Evolutionary conservation across 768 basidiomycete genomes (phyloP).

Genomic region (Leucogyrophana mollusca): DNA sequence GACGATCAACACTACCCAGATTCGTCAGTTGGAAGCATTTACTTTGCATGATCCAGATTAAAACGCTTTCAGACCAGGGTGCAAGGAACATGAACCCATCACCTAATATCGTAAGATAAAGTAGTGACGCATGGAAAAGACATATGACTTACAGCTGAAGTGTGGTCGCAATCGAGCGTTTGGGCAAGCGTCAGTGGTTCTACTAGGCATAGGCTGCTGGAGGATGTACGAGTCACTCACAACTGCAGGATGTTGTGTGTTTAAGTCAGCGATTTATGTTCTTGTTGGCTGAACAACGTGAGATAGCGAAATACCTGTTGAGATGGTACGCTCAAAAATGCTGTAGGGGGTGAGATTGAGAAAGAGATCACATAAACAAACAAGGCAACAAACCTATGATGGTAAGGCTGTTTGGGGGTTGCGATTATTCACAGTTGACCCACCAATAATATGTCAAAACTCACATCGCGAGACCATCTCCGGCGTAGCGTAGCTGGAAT

Average conservation of each 20-base stretch:
- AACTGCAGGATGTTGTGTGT: neutral
- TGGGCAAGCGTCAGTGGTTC: too few relatives aligned
- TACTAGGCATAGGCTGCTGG: too few relatives aligned
- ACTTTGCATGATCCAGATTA: constrained; percentile 1
- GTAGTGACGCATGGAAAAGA: too few relatives aligned
- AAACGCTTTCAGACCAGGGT: neutral
- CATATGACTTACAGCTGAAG: constrained; percentile 4
- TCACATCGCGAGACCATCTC: too few relatives aligned
- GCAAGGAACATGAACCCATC: neutral
- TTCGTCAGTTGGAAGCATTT: neutral
- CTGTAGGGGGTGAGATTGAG: too few relatives aligned
- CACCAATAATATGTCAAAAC: neutral
- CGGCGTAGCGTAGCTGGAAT: constrained; percentile 2
- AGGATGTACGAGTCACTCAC: too few relatives aligned
- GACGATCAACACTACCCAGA: neutral
- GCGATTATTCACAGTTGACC: neutral
- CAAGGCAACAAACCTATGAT: neutral
- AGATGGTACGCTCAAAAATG: too few relatives aligned
- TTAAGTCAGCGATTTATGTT: neutral
- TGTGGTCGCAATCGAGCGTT: too few relatives aligned
- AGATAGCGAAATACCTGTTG: neutral
- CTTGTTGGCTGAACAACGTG: neutral
- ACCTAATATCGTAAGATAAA: constrained; percentile 1
- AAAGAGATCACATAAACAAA: too few relatives aligned
- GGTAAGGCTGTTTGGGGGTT: neutral